phyloP scores from a whole-genome alignment of 768 basidiomycete genomes.

The Tephrocybe sp. region DNA sequence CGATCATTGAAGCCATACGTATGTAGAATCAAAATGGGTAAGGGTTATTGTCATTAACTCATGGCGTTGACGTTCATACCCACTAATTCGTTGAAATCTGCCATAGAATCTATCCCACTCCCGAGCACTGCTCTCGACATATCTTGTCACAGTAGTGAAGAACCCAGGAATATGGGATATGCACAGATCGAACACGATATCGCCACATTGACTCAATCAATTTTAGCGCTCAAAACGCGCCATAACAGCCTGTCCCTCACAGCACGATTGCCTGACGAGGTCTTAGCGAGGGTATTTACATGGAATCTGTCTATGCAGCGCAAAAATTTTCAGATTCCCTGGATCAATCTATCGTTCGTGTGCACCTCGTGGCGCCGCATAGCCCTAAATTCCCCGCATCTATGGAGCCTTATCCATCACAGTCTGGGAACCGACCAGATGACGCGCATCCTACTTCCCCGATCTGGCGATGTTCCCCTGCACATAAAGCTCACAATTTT shows the following conservation, averaged over 20 bases:
- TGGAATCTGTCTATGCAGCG: background rate
- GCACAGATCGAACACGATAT: too few species aligned
- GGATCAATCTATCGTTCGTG: background rate
- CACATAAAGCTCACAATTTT: background rate
- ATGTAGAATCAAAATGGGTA: too few species aligned
- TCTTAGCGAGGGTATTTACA: background rate
- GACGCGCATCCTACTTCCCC: background rate
- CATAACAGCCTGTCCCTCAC: background rate
- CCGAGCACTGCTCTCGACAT: too few species aligned
- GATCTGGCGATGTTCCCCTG: background rate
- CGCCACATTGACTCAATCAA: too few species aligned
- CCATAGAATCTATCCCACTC: too few species aligned
- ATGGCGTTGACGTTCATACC: too few species aligned
- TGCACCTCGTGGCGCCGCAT: background rate
- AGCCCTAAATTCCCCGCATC: background rate
- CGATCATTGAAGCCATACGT: too few species aligned
- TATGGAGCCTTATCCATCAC: constrained; percentile 1
- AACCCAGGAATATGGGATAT: too few species aligned
- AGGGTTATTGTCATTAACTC: too few species aligned
- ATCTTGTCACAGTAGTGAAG: too few species aligned
- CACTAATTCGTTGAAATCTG: too few species aligned
- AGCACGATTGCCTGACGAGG: background rate
- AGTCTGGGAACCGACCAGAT: background rate
- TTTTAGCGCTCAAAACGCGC: background rate
- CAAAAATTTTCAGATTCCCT: background rate